A percentile compares a stretch with the other conserved stretches of the same genome.
These are phyloP conservation scores for Blastomyces percursus DNA, from an alignment of 2,329 filamentous ascomycete species.

Conservation along the genomic window DNA sequence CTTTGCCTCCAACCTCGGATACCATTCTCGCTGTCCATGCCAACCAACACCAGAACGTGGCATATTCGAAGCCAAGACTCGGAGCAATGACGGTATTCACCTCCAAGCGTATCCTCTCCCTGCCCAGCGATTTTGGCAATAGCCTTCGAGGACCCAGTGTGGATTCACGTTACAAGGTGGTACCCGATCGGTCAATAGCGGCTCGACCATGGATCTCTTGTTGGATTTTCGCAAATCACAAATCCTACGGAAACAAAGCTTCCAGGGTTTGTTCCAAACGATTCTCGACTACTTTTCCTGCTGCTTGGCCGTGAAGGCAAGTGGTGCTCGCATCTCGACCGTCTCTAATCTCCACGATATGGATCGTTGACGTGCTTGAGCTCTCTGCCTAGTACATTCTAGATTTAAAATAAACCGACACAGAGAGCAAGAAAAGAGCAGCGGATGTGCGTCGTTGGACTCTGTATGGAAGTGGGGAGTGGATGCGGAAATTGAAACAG, in stretches of 20 bases:
- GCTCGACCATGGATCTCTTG: not conserved
- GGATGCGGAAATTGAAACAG: not conserved
- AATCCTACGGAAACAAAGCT: not conserved
- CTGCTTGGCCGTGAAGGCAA: slow-evolving; percentile 8
- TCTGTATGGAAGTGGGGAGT: not conserved
- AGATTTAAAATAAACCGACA: not conserved
- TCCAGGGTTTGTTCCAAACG: not conserved
- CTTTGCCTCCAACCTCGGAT: not conserved
- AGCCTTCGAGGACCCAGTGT: not conserved
- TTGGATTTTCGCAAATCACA: not conserved
- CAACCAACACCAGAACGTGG: slow-evolving; percentile 22
- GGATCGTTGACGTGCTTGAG: slow-evolving; percentile 27
- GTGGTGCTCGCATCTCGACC: slow-evolving; percentile 29
- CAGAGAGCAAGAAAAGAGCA: not conserved
- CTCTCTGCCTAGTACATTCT: slow-evolving; percentile 18
- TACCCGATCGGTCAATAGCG: slow-evolving; percentile 1
- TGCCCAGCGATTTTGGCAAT: not conserved
- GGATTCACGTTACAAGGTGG: not conserved
- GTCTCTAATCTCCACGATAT: slow-evolving; percentile 4
- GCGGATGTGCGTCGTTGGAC: not conserved
- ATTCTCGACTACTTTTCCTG: not conserved
- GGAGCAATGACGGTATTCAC: slow-evolving; percentile 32
- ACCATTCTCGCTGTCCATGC: not conserved
- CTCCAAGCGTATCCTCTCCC: not conserved
- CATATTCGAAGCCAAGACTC: slow-evolving; percentile 28